Base-by-base conservation (phyloP, 2,329 filamentous ascomycete genomes). In the Botrytis squamosa region DNA sequence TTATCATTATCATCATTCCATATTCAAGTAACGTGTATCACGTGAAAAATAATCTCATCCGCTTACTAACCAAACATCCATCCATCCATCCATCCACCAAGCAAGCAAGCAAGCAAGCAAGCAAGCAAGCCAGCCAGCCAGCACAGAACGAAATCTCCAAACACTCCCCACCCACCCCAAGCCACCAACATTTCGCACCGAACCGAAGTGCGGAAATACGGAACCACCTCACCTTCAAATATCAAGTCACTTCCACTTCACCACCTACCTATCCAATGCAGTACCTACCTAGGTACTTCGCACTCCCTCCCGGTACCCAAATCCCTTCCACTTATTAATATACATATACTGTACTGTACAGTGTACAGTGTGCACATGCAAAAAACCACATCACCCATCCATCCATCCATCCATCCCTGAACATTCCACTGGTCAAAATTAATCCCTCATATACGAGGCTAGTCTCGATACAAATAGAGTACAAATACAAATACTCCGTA, bases 371-470 rank as follows among this genome's bases (percentile, higher is more conserved):
- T 33, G 33, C 55, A 55, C 12, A 16, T 18, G 16, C 14, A 0
- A 16, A 16, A 55, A 29, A 10, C 20, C 14, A 8, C 33, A 33
- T 33, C 33, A 33, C 33, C 33, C 33, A 33, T 33, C 33, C 29
- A 64, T n/a, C 69, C n/a, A n/a, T n/a, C n/a, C 29, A 29, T 42
- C 25, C 29, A 64, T n/a, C 69, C 59, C 9, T 33, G 70, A 71
- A 75, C 71, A 3, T 40, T 75, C 64, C 76, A 78, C 75, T 79
- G 77, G 78, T 67, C 70, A 16, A 44, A 66, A 77, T 79, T 78
- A 79, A 79, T 79, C 77, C 78, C 78, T 79, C 78, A 79, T 74
- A 62, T 44, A 20, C 33, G 55, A 42, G 25, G 36, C 59, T 38
- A 40, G 20, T 40, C 33, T 62, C 59, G 9, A 60, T 60, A 4